These are phyloP conservation scores for Madurella mycetomatis DNA, from an alignment of 2,329 filamentous ascomycete species.

Conservation along the genomic window DNA sequence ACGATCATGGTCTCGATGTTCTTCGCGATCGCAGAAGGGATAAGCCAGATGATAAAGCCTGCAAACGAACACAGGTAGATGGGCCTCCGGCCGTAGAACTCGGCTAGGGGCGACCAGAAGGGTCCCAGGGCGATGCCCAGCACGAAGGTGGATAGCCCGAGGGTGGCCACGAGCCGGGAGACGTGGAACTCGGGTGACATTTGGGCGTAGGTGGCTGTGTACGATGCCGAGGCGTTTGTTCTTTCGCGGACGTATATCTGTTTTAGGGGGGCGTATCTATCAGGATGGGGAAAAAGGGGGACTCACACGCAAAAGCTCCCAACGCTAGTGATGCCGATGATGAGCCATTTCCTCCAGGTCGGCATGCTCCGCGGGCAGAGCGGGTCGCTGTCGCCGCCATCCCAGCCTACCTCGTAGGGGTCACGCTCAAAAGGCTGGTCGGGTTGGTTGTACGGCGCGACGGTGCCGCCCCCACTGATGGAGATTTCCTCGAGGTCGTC, in stretches of 20 bases:
- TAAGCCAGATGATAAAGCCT: constrained; percentile 73
- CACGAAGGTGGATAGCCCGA: constrained; percentile 80
- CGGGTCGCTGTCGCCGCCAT: constrained; percentile 63
- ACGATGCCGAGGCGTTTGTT: constrained; percentile 82
- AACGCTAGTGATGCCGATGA: constrained; percentile 68
- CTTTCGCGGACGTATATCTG: constrained; percentile 36
- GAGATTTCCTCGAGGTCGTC: constrained; percentile 29
- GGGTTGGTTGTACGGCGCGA: constrained; percentile 10
- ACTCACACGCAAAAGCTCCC: constrained; percentile 81
- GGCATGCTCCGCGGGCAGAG: constrained; percentile 68
- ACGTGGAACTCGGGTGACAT: constrained; percentile 70
- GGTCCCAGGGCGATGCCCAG: constrained; percentile 65
- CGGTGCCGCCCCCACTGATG: neutral
- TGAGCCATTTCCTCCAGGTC: constrained; percentile 67
- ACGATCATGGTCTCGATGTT: constrained; percentile 80
- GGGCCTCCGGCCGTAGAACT: constrained; percentile 77
- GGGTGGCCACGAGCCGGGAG: constrained; percentile 66
- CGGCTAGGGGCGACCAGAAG: constrained; percentile 60
- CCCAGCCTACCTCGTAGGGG: constrained; percentile 68
- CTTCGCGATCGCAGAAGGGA: constrained; percentile 74
- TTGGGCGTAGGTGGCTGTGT: constrained; percentile 76
- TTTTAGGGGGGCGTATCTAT: no score
- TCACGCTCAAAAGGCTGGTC: constrained; percentile 33
- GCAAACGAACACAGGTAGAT: constrained; percentile 74
- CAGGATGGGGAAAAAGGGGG: neutral